Conservation (phyloP, 805 yeast genomes). For the Lipomyces yamadae region DNA sequence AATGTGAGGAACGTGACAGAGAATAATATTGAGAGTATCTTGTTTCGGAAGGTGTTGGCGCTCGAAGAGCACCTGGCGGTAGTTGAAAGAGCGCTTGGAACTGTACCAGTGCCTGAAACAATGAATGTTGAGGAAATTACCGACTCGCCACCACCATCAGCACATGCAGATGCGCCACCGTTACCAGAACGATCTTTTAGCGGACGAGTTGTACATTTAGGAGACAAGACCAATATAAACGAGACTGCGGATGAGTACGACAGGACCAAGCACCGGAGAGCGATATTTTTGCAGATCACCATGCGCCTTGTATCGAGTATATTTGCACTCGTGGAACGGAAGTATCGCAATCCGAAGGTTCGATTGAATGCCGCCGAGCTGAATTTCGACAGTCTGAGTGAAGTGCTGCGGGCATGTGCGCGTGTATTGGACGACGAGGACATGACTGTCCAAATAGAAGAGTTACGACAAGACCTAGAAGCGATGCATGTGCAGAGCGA, state of each 20-base stretch:
- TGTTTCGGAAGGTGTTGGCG: background rate
- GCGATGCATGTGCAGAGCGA: conserved; percentile 16
- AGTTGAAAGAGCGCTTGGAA: background rate
- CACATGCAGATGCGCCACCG: background rate
- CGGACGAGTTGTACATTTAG: background rate
- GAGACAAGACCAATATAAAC: background rate
- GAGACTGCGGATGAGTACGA: background rate
- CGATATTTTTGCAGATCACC: background rate
- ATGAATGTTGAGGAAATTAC: background rate
- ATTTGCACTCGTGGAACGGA: conserved; percentile 7
- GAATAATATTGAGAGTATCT: conserved; percentile 2
- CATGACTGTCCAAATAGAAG: conserved; percentile 5
- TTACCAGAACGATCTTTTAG: background rate
- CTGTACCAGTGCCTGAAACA: background rate
- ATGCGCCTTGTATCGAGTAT: background rate
- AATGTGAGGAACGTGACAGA: conserved; percentile 18
- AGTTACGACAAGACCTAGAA: conserved; percentile 17
- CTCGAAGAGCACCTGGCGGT: background rate
- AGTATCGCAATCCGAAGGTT: background rate
- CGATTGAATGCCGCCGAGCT: conserved; percentile 5
- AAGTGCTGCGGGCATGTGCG: conserved; percentile 2
- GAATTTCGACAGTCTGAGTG: conserved; percentile 1
- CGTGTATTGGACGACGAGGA: conserved; percentile 9
- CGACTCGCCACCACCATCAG: background rate
- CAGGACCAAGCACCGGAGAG: background rate